These are phyloP conservation scores for Kwoniella mangroviensis DNA, from an alignment of 768 basidiomycete species.

Conservation along the genomic window DNA sequence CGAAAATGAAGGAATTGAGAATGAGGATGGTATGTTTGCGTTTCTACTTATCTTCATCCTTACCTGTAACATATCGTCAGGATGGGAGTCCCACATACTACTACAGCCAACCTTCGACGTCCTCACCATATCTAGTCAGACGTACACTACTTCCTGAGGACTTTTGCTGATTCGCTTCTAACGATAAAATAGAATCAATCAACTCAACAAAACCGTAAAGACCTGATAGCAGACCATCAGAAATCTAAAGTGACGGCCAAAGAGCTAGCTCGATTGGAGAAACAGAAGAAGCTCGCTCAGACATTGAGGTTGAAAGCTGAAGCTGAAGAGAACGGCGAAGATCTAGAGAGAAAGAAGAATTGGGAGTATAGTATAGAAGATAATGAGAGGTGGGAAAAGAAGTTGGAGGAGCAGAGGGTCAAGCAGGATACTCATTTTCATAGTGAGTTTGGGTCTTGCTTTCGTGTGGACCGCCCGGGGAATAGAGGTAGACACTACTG, in stretches of 20 bases:
- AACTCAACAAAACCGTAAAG: slow-evolving; percentile 78
- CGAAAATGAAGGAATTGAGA: slow-evolving; percentile 75
- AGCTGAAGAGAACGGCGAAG: slow-evolving; percentile 89
- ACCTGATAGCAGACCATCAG: slow-evolving; percentile 81
- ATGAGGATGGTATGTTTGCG: slow-evolving; percentile 69
- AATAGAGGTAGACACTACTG: no score
- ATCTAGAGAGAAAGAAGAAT: slow-evolving; percentile 85
- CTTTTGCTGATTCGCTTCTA: no score
- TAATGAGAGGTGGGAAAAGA: slow-evolving; percentile 90
- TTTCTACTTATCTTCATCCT: background rate
- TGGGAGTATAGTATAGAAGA: slow-evolving; percentile 97
- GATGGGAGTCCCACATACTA: background rate
- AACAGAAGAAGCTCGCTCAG: slow-evolving; percentile 89
- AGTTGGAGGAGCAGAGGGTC: slow-evolving; percentile 69
- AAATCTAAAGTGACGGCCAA: slow-evolving; percentile 75
- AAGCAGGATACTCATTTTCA: slow-evolving; percentile 77
- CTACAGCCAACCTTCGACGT: no score
- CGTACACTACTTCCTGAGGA: no score
- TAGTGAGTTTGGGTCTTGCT: slow-evolving; percentile 63
- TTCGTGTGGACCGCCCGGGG: background rate
- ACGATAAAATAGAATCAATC: slow-evolving; percentile 67
- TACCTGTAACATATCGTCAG: background rate
- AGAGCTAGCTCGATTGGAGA: slow-evolving; percentile 81
- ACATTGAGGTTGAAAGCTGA: slow-evolving; percentile 79
- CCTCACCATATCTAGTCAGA: no score